phyloP scores from a whole-genome alignment of 2,329 filamentous ascomycete genomes.

The Sporothrix pallida region DNA sequence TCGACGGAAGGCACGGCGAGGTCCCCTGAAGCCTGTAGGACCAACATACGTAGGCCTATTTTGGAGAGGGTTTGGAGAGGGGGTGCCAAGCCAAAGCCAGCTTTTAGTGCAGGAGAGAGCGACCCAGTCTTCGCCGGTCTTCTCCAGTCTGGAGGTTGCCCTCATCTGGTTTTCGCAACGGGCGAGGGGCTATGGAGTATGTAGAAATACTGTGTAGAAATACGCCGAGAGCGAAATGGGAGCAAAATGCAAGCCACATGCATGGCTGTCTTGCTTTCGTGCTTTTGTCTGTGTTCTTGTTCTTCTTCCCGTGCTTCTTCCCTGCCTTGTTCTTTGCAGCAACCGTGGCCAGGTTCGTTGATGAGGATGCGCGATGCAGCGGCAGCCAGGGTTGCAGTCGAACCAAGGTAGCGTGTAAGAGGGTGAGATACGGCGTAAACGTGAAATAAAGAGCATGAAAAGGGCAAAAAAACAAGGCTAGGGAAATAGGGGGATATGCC shows the following conservation, averaged over 20 bases:
- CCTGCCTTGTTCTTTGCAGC: background rate
- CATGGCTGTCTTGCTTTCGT: background rate
- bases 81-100: conserved; percentile 10
- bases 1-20: background rate
- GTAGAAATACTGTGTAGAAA: background rate
- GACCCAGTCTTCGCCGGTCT: background rate
- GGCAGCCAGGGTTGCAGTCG: conserved; percentile 2
- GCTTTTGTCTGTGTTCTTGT: background rate
- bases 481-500: conserved; percentile 15
- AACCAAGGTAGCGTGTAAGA: conserved; percentile 12
- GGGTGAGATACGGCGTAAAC: background rate
- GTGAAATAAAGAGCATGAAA: background rate
- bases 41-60: background rate
- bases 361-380: conserved; percentile 22
- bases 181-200: background rate
- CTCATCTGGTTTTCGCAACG: background rate
- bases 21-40: background rate
- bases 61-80: background rate
- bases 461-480: background rate
- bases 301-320: background rate
- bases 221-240: conserved; percentile 6
- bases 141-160: conserved; percentile 2
- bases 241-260: conserved; percentile 4
- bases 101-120: conserved; percentile 20
- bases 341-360: background rate